These are phyloP conservation scores for Termitomyces sp. DNA, from an alignment of 768 basidiomycete species.

Conservation along the genomic window DNA sequence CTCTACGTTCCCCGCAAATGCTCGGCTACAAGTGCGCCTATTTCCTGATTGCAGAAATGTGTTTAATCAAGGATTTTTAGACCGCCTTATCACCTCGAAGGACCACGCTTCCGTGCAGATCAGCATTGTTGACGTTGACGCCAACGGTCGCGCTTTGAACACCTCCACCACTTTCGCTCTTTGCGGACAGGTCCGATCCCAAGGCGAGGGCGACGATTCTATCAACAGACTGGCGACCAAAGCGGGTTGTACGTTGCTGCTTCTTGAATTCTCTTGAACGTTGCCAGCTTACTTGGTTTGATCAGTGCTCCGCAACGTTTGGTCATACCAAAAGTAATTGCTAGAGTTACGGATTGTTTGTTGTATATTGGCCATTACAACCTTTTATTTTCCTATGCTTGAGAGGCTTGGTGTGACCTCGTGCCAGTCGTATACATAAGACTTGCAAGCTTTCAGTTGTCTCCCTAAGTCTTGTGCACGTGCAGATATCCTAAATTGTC, in stretches of 20 bases:
- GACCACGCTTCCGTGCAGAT: conserved; percentile 99
- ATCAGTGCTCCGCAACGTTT: conserved; percentile 91
- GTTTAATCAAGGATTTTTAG: conserved; percentile 31
- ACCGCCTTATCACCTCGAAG: conserved; percentile 97
- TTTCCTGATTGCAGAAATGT: not conserved
- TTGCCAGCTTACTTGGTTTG: not conserved
- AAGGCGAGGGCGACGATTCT: conserved; percentile 95
- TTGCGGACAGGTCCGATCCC: conserved; percentile 88
- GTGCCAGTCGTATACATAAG: not conserved
- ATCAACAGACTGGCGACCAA: conserved; percentile 94
- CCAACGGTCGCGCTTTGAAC: conserved; percentile 70
- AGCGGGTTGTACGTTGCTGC: conserved; percentile 75
- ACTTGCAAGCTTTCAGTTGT: not conserved
- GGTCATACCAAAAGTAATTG: conserved; percentile 89
- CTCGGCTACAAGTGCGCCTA: conserved; percentile 85
- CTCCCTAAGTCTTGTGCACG: not conserved
- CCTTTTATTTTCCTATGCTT: not conserved
- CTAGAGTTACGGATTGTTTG: conserved; percentile 10
- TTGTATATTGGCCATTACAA: conserved; percentile 10
- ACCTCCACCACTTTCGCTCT: conserved; percentile 92
- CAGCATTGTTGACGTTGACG: conserved; percentile 91
- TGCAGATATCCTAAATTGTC: not conserved
- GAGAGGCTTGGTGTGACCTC: not conserved
- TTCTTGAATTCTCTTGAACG: not conserved
- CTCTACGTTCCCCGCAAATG: conserved; percentile 99